Base-by-base conservation (phyloP, 163 green algal genomes). In the Chlamydomonas reinhardtii region DNA sequence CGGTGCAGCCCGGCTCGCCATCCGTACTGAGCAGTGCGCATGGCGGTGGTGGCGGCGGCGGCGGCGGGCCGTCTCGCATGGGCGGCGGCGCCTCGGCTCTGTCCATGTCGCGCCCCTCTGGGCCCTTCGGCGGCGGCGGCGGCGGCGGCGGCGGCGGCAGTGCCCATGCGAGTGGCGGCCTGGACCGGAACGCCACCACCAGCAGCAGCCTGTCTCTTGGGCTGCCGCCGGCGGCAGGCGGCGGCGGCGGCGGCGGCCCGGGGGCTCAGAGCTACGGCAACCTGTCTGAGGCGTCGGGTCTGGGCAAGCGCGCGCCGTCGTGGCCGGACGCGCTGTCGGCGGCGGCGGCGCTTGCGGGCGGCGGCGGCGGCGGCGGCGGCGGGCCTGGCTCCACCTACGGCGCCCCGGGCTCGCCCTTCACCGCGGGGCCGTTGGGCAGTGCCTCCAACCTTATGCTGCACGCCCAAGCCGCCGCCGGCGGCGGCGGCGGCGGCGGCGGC, bases 181-280 rank as follows among this genome's bases (percentile, higher is more conserved):
- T 52, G 17, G 48, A 68, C 6, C 73, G 48, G 19, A 15, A 32
- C 17, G 65, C 29, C 76, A 84, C 35, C 29, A 29, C 5, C 32
- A 74, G 65, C 43, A 84, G 65, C n/a, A 76, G 65, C 65, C 66
- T 84, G 43, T 84, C 77, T 22, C 43, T 84, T 43, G 77, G 77
- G 31, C 77, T 31, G 37, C 31, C 43, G 48, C 15, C 27, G 4
- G 4, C 25, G 62, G 48, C 43, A 24, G 72, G 29, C 32, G 32
- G 34, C 25, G 62, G n/a, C 39, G 72, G 72, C 19, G 52, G 24
- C 25, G n/a, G 34, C 3, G 65, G 65, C 27, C 19, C 35, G 31
- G 78, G 24, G 34, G 32, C 25, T 22, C 52, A 12, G 68, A 85
- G 78, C 78, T 61, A 72, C 48, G n/a, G 32, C 78, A 85, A 77